Conservation (phyloP, 2,329 filamentous ascomycete species). For the Lecanicillium sp. region DNA sequence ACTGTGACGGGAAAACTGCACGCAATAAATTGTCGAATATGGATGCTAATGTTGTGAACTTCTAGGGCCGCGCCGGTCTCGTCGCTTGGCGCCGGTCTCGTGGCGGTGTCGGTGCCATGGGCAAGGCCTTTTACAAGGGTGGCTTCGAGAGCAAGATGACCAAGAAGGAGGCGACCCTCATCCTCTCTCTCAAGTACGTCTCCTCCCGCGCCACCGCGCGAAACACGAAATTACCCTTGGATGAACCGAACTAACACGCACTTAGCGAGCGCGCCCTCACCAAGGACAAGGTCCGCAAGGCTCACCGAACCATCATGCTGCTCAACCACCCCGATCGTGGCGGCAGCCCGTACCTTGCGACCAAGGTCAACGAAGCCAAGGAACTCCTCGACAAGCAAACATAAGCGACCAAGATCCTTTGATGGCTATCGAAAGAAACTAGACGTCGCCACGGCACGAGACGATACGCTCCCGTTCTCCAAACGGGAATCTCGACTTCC, state of each 20-base stretch:
- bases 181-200: slow-evolving; percentile 77
- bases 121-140: slow-evolving; percentile 94
- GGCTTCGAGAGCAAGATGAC: slow-evolving; percentile 98
- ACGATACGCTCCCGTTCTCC: background rate
- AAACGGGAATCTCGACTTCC: background rate
- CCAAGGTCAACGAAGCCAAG: slow-evolving; percentile 98
- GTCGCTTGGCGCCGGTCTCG: slow-evolving; percentile 81
- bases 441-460: background rate
- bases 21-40: slow-evolving; percentile 13
- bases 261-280: slow-evolving; percentile 78
- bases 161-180: slow-evolving; percentile 81
- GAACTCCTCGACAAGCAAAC: slow-evolving; percentile 80
- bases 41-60: background rate
- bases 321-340: slow-evolving; percentile 97
- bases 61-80: slow-evolving; percentile 81
- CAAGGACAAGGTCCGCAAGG: slow-evolving; percentile 92
- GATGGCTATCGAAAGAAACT: background rate
- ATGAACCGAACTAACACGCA: slow-evolving; percentile 1
- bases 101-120: slow-evolving; percentile 70
- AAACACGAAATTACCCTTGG: background rate
- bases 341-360: slow-evolving; percentile 91
- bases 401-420: background rate
- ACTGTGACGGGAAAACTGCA: too few species aligned
- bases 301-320: slow-evolving; percentile 92
- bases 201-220: background rate